Percentiles rank a stretch among this genome's conserved stretches.
Conservation (phyloP, 1,284 basidiomycete species). For the Puccinia polysora region DNA sequence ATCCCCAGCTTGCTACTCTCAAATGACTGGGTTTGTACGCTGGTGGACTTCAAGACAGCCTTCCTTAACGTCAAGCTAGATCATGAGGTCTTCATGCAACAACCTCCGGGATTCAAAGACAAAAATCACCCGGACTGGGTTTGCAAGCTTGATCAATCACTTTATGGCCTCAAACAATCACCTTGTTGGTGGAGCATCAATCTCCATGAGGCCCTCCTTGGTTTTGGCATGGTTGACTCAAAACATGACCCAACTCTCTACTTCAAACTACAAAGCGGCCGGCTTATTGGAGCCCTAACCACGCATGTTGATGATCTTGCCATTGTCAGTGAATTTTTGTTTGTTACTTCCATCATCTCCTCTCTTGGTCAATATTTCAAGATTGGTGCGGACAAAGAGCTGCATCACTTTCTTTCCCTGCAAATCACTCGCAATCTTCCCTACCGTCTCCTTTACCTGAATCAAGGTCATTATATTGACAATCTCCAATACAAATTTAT, state of each 20-base stretch:
- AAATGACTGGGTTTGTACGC: not conserved
- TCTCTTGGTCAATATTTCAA: too few relatives aligned
- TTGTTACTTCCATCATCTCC: too few relatives aligned
- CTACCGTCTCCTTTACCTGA: too few relatives aligned
- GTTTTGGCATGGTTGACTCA: not conserved
- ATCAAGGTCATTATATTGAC: too few relatives aligned
- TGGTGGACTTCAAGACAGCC: not conserved
- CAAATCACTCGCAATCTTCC: too few relatives aligned
- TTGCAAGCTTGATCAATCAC: not conserved
- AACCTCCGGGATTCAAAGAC: not conserved
- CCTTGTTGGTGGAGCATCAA: not conserved
- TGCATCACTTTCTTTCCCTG: too few relatives aligned
- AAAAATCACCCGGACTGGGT: not conserved
- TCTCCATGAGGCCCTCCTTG: not conserved
- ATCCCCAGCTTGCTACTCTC: not conserved
- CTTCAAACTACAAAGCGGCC: not conserved
- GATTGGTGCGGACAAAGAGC: too few relatives aligned
- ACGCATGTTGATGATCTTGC: too few relatives aligned
- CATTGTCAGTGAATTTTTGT: too few relatives aligned
- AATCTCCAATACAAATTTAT: too few relatives aligned
- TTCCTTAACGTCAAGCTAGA: not conserved
- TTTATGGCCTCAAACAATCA: not conserved
- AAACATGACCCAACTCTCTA: slow-evolving; percentile 1
- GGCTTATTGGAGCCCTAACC: slow-evolving; percentile 1
- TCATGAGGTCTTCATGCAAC: not conserved